Evolutionary conservation across 495 filamentous ascomycete genomes (phyloP).

Genomic region (Penicillium canariense): DNA sequence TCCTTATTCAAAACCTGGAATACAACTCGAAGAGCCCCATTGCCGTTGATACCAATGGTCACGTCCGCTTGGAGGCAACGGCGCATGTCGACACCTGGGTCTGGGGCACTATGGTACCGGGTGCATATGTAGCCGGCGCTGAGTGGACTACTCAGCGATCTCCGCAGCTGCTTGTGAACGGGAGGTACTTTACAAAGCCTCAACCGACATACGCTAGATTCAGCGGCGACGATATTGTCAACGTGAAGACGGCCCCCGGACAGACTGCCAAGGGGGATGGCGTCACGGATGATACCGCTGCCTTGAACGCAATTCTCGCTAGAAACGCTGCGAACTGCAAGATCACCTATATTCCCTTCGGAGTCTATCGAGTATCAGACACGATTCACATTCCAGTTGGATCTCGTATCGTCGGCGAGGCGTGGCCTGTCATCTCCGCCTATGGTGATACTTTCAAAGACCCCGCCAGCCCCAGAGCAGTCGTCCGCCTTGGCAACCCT

Average conservation of each 20-base stretch:
- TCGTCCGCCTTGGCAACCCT: constrained; percentile 56
- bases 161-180: constrained; percentile 18
- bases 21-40: constrained; percentile 29
- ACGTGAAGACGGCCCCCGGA: constrained; percentile 46
- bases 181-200: constrained; percentile 32
- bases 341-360: constrained; percentile 59
- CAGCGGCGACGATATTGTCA: constrained; percentile 40
- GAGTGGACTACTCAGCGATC: constrained; percentile 22
- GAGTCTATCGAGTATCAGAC: constrained; percentile 57
- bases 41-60: constrained; percentile 31
- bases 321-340: constrained; percentile 47
- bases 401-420: constrained; percentile 56
- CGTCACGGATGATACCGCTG: constrained; percentile 41
- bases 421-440: constrained; percentile 49
- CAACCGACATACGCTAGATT: constrained; percentile 53
- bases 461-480: constrained; percentile 45
- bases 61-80: constrained; percentile 46
- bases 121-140: constrained; percentile 27
- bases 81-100: constrained; percentile 44
- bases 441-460: constrained; percentile 53
- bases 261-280: constrained; percentile 41
- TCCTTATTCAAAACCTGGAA: constrained; percentile 36
- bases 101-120: constrained; percentile 37
- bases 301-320: constrained; percentile 52
- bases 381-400: constrained; percentile 56